Percentiles rank a stretch among this genome's conserved stretches.
These are phyloP conservation scores for Aspergillus oerlinghausenensis DNA, from an alignment of 2,329 filamentous ascomycete genomes.

Conservation along the genomic window DNA sequence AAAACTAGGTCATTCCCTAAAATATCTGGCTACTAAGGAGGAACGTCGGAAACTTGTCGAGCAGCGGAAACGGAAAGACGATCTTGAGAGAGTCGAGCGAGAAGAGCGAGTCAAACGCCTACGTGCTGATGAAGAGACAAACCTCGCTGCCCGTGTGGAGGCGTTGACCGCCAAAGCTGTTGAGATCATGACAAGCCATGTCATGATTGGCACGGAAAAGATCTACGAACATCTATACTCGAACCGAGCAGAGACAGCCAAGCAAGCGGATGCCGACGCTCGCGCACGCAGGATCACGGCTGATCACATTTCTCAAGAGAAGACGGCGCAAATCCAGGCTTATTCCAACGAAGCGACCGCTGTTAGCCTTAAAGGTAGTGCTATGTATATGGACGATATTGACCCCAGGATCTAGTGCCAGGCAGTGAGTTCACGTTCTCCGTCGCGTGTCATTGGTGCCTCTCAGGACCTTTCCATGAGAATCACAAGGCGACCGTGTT, in stretches of 20 bases:
- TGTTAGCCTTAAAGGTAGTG: conserved; percentile 28
- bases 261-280: conserved; percentile 21
- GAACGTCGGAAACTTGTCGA: conserved; percentile 35
- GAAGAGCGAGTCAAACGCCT: conserved; percentile 27
- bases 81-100: conserved; percentile 23
- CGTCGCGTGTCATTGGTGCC: not conserved
- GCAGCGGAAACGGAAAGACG: conserved; percentile 38
- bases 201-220: conserved; percentile 29
- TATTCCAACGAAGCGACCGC: conserved; percentile 19
- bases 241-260: conserved; percentile 21
- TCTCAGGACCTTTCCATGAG: not conserved
- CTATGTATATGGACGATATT: conserved; percentile 30
- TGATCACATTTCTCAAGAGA: conserved; percentile 16
- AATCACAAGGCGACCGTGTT: not conserved
- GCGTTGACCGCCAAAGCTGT: conserved; percentile 28
- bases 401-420: conserved; percentile 4
- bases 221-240: conserved; percentile 30
- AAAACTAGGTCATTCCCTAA: conserved; percentile 46
- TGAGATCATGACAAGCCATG: conserved; percentile 23
- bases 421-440: not conserved
- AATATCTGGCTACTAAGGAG: conserved; percentile 47
- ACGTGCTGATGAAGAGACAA: conserved; percentile 23
- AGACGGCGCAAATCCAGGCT: conserved; percentile 24
- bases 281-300: conserved; percentile 18
- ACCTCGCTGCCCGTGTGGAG: conserved; percentile 22